These are phyloP conservation scores for Talaromyces wortmannii DNA, from an alignment of 495 filamentous ascomycete genomes.

Conservation along the genomic window DNA sequence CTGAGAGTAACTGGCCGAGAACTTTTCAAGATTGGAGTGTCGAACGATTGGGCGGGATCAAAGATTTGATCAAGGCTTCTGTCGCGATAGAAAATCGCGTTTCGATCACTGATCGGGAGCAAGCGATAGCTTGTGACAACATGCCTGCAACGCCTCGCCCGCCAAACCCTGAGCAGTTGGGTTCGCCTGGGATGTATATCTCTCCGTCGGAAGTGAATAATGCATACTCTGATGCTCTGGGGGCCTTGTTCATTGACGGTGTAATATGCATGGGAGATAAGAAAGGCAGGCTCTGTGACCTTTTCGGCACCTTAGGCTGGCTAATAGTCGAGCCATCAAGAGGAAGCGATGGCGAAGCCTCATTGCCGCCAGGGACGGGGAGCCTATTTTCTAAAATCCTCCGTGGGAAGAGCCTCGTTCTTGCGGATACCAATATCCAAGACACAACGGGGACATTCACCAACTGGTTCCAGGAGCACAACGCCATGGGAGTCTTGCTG, in stretches of 20 bases:
- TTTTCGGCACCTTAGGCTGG: neutral
- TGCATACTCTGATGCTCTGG: neutral
- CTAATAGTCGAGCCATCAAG: neutral
- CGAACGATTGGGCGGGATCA: neutral
- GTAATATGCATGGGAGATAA: neutral
- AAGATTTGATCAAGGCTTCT: neutral
- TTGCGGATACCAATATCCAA: neutral
- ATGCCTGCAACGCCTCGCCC: neutral
- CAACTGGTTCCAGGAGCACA: neutral
- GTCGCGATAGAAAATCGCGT: neutral
- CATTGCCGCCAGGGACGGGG: neutral
- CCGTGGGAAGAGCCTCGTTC: neutral
- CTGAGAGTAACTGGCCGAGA: neutral
- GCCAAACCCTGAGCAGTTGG: neutral
- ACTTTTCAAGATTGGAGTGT: neutral
- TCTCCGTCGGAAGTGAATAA: neutral
- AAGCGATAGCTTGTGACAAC: neutral
- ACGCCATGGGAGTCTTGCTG: neutral
- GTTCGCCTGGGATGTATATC: neutral
- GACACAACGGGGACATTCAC: neutral
- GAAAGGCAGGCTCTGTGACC: neutral
- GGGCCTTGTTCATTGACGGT: neutral
- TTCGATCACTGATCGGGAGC: neutral
- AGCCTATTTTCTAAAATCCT: neutral
- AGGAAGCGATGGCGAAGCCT: too few species aligned